phyloP scores from a whole-genome alignment of 2,329 filamentous ascomycete species.

The Zasmidium angulare region DNA sequence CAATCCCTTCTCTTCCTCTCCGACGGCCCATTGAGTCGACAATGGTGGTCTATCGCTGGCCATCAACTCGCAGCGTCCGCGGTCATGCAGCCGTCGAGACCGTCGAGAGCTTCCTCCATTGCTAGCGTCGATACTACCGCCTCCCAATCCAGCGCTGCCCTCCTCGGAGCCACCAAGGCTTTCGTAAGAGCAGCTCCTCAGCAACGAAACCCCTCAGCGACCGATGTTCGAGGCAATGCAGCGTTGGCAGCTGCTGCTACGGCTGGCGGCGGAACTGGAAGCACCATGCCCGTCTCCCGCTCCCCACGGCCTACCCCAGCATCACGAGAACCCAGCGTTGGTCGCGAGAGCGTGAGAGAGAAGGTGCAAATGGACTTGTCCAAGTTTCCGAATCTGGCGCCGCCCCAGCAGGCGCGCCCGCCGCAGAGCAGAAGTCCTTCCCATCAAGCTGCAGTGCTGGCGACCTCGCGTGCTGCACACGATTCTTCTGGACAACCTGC shows the following conservation, averaged over 20 bases:
- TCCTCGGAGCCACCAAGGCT: slow-evolving; percentile 50
- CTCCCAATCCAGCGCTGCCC: slow-evolving; percentile 42
- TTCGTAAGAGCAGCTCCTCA: slow-evolving; percentile 36
- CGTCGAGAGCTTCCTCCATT: slow-evolving; percentile 26
- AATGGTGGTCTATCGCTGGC: slow-evolving; percentile 27
- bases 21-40: neutral
- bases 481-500: slow-evolving; percentile 1
- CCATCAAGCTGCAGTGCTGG: slow-evolving; percentile 30
- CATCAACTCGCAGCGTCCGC: slow-evolving; percentile 34
- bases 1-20: neutral
- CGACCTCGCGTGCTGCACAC: slow-evolving; percentile 23
- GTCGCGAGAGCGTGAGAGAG: slow-evolving; percentile 6
- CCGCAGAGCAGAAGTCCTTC: slow-evolving; percentile 26
- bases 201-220: neutral
- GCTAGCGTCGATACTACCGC: slow-evolving; percentile 22
- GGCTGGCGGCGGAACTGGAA: slow-evolving; percentile 30
- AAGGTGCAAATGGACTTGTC: slow-evolving; percentile 4
- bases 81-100: slow-evolving; percentile 23
- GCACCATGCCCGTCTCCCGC: slow-evolving; percentile 9
- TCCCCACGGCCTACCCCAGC: slow-evolving; percentile 15
- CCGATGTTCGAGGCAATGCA: slow-evolving; percentile 11
- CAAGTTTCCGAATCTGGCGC: slow-evolving; percentile 9
- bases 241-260: slow-evolving; percentile 40
- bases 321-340: slow-evolving; percentile 7
- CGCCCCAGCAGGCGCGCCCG: slow-evolving; percentile 9